phyloP scores from a whole-genome alignment of 345 rosid species.

The Rhodomyrtus tomentosa region DNA sequence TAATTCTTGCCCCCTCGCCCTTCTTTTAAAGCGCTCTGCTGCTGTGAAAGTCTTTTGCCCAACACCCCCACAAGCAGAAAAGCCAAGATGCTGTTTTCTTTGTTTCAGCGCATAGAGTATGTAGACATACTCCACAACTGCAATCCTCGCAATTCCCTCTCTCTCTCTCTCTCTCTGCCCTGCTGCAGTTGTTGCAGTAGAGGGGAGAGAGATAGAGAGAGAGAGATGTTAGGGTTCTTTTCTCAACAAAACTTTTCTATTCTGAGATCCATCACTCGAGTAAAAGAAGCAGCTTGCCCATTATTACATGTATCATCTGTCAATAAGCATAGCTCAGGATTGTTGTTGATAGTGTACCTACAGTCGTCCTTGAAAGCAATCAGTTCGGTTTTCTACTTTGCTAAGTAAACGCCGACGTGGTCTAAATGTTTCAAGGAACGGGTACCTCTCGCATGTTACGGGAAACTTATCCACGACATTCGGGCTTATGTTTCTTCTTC shows the following conservation, averaged over 20 bases:
- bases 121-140: neutral
- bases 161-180: neutral
- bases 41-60: neutral
- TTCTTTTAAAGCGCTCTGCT: neutral
- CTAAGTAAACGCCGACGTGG: neutral
- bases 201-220: neutral
- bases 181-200: neutral
- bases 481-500: neutral
- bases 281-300: neutral
- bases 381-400: neutral
- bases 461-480: neutral
- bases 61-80: neutral
- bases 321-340: neutral
- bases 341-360: neutral
- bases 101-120: neutral
- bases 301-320: neutral
- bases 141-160: neutral
- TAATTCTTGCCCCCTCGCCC: neutral
- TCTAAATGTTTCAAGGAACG: neutral
- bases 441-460: neutral
- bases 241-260: neutral
- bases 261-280: neutral
- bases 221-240: neutral
- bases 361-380: neutral
- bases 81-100: neutral